Evolutionary conservation across 2,329 filamentous ascomycete species (phyloP).

Genomic region (Mariannaea elegans): DNA sequence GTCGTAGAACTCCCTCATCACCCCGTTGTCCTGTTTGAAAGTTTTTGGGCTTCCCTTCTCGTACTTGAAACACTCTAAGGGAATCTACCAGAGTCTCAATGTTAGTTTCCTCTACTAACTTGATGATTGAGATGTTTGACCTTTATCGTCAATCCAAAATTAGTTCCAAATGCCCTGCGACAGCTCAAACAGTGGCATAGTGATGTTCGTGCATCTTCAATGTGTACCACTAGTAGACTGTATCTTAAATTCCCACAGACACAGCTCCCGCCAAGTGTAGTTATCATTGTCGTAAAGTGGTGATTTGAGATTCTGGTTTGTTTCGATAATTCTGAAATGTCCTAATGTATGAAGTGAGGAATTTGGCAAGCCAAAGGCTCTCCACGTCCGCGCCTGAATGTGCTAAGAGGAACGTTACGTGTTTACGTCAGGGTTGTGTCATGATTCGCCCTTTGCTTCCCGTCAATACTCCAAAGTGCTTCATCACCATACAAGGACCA

Average conservation of each 20-base stretch:
- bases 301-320: too few species aligned
- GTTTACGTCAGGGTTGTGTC: too few species aligned
- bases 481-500: too few species aligned
- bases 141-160: neutral
- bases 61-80: constrained; percentile 18
- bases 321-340: too few species aligned
- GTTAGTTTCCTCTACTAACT: neutral
- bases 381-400: too few species aligned
- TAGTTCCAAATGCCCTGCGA: neutral
- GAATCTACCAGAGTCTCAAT: neutral
- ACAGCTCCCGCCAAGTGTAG: neutral
- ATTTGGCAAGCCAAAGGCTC: too few species aligned
- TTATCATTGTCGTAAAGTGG: too few species aligned
- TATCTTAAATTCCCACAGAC: neutral
- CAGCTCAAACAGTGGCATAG: neutral
- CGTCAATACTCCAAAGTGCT: too few species aligned
- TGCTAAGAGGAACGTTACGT: too few species aligned
- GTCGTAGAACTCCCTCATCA: constrained; percentile 27
- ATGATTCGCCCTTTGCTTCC: too few species aligned
- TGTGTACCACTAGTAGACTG: neutral
- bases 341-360: too few species aligned
- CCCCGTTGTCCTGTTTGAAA: constrained; percentile 26
- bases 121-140: neutral
- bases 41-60: constrained; percentile 15
- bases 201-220: neutral